Percentiles rank a stretch among this genome's conserved stretches.
Conservation (phyloP, 140 eudicot species). For the Bidens hawaiensis region DNA sequence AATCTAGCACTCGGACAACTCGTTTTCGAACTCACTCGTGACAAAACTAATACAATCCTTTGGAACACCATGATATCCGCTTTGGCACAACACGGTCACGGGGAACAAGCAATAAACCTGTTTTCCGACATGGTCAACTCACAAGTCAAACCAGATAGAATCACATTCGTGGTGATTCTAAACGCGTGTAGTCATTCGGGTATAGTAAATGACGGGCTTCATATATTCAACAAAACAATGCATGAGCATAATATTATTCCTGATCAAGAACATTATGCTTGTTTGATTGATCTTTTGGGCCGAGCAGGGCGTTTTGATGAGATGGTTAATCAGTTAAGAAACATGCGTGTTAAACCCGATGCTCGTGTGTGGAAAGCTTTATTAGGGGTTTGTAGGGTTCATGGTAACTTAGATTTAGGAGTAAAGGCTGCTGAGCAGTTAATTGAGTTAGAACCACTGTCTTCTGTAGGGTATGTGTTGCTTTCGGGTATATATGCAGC, state of each 20-base stretch:
- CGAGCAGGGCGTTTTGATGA: constrained; percentile 62
- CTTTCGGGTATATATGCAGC: constrained; percentile 66
- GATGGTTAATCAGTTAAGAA: constrained; percentile 39
- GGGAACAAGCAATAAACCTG: constrained; percentile 38
- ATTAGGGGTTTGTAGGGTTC: constrained; percentile 59
- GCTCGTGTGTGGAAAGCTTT: constrained; percentile 64
- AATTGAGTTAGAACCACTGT: constrained; percentile 56
- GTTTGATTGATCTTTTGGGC: constrained; percentile 73
- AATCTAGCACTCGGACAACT: constrained; percentile 30
- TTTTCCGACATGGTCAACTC: constrained; percentile 45
- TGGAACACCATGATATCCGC: constrained; percentile 88
- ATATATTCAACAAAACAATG: constrained; percentile 36
- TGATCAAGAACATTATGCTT: constrained; percentile 77
- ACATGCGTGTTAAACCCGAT: constrained; percentile 45
- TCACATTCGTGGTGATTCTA: constrained; percentile 55
- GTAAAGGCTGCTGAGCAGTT: constrained; percentile 43
- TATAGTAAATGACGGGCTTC: constrained; percentile 51
- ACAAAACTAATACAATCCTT: constrained; percentile 39
- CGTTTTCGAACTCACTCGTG: constrained; percentile 35
- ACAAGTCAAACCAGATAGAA: constrained; percentile 50
- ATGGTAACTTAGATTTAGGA: constrained; percentile 60
- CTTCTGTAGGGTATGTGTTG: constrained; percentile 53
- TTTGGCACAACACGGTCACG: constrained; percentile 73
- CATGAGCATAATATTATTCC: constrained; percentile 35
- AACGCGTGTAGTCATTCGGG: constrained; percentile 80